These are phyloP conservation scores for Annona squamosa DNA, from an alignment of 164 flowering plant species.

Conservation along the genomic window DNA sequence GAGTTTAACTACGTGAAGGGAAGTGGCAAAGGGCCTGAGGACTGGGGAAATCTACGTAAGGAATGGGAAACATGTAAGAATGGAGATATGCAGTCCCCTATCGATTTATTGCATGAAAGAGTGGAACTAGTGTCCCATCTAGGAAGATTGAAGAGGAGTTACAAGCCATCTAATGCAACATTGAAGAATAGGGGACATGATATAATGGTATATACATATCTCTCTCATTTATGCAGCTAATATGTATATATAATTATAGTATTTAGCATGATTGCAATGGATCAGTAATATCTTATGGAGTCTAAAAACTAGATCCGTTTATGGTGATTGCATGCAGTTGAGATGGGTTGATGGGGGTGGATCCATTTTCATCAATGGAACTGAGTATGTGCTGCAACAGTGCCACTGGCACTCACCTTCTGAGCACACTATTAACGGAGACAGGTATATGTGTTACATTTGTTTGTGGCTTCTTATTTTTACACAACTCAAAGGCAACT, in stretches of 20 bases:
- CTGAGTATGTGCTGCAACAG: constrained; percentile 30
- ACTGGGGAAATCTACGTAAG: constrained; percentile 38
- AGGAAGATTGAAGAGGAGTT: constrained; percentile 27
- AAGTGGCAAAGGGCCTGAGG: constrained; percentile 32
- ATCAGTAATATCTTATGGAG: too few relatives aligned
- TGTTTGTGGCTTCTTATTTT: too few relatives aligned
- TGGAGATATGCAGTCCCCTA: constrained; percentile 63
- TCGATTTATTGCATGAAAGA: constrained; percentile 37
- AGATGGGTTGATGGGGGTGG: constrained; percentile 34
- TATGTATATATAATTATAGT: neutral
- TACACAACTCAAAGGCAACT: too few relatives aligned
- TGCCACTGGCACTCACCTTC: constrained; percentile 57
- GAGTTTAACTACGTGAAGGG: constrained; percentile 32
- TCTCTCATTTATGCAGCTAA: neutral
- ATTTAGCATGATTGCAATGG: neutral
- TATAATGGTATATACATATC: constrained; percentile 28
- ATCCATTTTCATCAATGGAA: constrained; percentile 28
- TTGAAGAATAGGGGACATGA: constrained; percentile 50
- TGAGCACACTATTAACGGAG: constrained; percentile 47
- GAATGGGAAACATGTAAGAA: constrained; percentile 44
- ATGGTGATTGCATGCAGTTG: constrained; percentile 22
- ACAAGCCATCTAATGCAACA: constrained; percentile 38
- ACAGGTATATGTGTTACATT: constrained; percentile 13
- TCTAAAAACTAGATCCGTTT: too few relatives aligned
- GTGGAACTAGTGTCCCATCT: constrained; percentile 29